These are phyloP conservation scores for Verticillium isaacii DNA, from an alignment of 2,329 filamentous ascomycete species.

Conservation along the genomic window DNA sequence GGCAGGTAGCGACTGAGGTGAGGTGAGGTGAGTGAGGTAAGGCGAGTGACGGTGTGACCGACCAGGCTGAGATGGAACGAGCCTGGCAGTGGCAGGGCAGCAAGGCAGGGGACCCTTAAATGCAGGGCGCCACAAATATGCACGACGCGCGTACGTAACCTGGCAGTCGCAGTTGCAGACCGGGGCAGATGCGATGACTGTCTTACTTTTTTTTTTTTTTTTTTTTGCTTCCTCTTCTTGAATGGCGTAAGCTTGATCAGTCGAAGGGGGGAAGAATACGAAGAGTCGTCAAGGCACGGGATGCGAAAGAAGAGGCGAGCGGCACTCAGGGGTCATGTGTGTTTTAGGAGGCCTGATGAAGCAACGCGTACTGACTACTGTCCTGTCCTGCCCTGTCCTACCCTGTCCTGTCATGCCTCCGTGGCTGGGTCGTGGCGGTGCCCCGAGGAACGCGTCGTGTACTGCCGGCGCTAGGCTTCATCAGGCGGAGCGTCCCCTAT, in stretches of 20 bases:
- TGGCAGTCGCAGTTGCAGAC: background rate
- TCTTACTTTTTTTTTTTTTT: too few species aligned
- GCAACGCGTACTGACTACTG: too few species aligned
- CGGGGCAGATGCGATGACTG: background rate
- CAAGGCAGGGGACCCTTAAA: background rate
- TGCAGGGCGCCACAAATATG: background rate
- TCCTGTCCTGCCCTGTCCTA: too few species aligned
- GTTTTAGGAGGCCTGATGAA: too few species aligned
- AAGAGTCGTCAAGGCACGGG: background rate
- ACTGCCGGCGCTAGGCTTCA: background rate
- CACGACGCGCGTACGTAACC: background rate
- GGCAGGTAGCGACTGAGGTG: background rate
- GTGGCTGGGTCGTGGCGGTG: background rate
- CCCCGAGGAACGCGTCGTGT: background rate
- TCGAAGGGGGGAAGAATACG: background rate
- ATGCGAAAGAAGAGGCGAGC: background rate
- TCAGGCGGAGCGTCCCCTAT: background rate
- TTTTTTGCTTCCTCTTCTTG: background rate
- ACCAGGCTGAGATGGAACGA: background rate
- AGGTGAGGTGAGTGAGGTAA: background rate
- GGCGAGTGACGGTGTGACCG: background rate
- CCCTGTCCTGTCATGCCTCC: too few species aligned
- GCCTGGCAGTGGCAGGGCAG: background rate
- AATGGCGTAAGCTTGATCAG: background rate
- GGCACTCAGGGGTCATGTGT: background rate